These are phyloP conservation scores for Castanea mollissima DNA, from an alignment of 306 rosid genomes.

Conservation along the genomic window DNA sequence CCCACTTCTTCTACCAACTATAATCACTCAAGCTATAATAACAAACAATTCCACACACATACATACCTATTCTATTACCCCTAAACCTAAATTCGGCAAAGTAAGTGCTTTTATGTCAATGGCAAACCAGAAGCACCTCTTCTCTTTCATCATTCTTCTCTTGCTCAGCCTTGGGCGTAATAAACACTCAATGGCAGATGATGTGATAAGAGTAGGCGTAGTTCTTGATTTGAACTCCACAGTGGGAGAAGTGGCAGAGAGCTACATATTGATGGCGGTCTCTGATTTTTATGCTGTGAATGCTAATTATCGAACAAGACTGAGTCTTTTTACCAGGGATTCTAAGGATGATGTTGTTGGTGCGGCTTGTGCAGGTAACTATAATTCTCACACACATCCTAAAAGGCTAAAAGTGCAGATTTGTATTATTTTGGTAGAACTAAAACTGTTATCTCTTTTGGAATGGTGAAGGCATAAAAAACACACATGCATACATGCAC, in stretches of 20 bases:
- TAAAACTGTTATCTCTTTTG: too few species aligned
- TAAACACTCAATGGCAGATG: neutral
- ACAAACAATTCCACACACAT: too few species aligned
- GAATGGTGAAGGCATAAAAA: too few species aligned
- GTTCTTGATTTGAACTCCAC: slow-evolving; percentile 25
- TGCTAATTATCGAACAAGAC: neutral
- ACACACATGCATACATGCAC: too few species aligned
- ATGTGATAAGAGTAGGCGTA: slow-evolving; percentile 21
- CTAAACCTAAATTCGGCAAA: too few species aligned
- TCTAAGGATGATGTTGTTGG: neutral
- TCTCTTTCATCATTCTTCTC: neutral
- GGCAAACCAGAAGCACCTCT: neutral
- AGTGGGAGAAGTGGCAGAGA: slow-evolving; percentile 4
- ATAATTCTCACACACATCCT: neutral
- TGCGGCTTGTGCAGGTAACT: slow-evolving; percentile 33
- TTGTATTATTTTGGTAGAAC: too few species aligned
- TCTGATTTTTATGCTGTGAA: slow-evolving; percentile 23
- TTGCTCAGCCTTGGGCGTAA: neutral
- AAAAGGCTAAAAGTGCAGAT: too few species aligned
- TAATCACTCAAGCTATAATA: too few species aligned
- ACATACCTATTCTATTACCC: too few species aligned
- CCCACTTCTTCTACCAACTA: too few species aligned
- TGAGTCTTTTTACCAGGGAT: too few species aligned
- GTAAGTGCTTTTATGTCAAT: neutral
- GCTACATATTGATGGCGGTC: slow-evolving; percentile 22